Percentiles rank a stretch among this genome's conserved stretches.
phyloP scores from a whole-genome alignment of 2,329 filamentous ascomycete species.

The Boeremia lycopersici region DNA sequence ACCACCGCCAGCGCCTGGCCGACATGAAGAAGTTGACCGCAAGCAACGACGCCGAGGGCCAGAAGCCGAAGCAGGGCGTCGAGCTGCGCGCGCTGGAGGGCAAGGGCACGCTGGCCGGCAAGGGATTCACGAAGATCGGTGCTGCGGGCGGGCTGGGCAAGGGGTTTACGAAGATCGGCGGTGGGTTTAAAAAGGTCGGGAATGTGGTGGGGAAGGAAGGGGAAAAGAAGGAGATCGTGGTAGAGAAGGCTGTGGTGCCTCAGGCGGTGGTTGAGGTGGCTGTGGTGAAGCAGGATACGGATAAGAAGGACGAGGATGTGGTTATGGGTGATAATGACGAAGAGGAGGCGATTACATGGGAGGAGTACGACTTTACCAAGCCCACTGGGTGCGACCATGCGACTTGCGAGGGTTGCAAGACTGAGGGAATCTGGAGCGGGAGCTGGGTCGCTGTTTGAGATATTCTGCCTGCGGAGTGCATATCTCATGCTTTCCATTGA shows the following conservation, averaged over 20 bases:
- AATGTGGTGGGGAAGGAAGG: constrained; percentile 26
- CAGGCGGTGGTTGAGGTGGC: constrained; percentile 21
- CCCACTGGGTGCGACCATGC: constrained; percentile 56
- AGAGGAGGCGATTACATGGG: constrained; percentile 41
- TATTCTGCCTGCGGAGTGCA: no score
- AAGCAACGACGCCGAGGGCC: constrained; percentile 31
- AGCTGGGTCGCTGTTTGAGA: constrained; percentile 20
- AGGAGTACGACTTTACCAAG: constrained; percentile 59
- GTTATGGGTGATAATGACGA: constrained; percentile 38
- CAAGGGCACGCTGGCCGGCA: constrained; percentile 24
- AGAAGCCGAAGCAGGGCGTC: constrained; percentile 25
- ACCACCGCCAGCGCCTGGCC: constrained; percentile 74
- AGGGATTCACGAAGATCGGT: constrained; percentile 38
- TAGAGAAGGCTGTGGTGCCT: constrained; percentile 11
- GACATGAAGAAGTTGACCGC: constrained; percentile 75
- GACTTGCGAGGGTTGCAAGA: constrained; percentile 32
- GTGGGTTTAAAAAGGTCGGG: constrained; percentile 75
- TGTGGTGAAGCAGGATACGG: neutral
- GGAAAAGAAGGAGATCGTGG: constrained; percentile 14
- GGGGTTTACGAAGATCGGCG: constrained; percentile 24
- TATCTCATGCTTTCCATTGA: neutral
- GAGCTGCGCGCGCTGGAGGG: constrained; percentile 37
- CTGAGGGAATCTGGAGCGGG: constrained; percentile 30
- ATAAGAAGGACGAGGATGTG: constrained; percentile 32
- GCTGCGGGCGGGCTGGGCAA: constrained; percentile 14